Conservation (phyloP, 345 rosid species). For the Aquilaria sinensis region DNA sequence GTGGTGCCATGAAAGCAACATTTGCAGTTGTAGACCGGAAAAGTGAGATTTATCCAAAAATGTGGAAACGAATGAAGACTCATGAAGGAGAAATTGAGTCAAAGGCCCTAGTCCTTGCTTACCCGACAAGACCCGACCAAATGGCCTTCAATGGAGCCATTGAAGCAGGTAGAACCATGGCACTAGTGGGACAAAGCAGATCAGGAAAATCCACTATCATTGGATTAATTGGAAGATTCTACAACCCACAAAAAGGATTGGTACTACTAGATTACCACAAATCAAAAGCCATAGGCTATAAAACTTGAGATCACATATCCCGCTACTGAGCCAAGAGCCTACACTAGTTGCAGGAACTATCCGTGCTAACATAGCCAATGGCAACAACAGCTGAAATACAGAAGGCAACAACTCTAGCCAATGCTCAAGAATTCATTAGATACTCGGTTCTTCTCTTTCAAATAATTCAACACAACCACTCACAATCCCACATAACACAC, state of each 20-base stretch:
- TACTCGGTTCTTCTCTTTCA: neutral
- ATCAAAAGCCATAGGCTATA: slow-evolving; percentile 34
- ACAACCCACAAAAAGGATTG: slow-evolving; percentile 32
- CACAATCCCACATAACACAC: too few species aligned
- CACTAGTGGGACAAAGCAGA: slow-evolving; percentile 41
- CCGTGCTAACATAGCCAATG: slow-evolving; percentile 26
- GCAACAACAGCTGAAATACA: slow-evolving; percentile 29
- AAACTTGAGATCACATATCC: slow-evolving; percentile 35
- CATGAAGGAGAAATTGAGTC: slow-evolving; percentile 28
- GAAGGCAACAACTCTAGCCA: slow-evolving; percentile 27
- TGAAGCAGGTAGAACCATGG: slow-evolving; percentile 35
- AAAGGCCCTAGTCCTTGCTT: slow-evolving; percentile 26
- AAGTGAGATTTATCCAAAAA: slow-evolving; percentile 34
- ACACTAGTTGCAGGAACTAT: slow-evolving; percentile 37
- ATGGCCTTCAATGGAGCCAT: slow-evolving; percentile 31
- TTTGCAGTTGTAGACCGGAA: slow-evolving; percentile 27
- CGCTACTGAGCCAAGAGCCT: slow-evolving; percentile 46
- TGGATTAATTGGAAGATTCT: slow-evolving; percentile 39
- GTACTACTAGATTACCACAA: slow-evolving; percentile 25
- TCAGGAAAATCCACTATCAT: slow-evolving; percentile 52
- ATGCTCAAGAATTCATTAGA: slow-evolving; percentile 42
- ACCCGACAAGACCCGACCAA: slow-evolving; percentile 38
- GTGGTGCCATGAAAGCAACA: slow-evolving; percentile 27
- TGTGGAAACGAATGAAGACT: slow-evolving; percentile 10
- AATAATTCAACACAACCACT: neutral